Evolutionary conservation across 352 stramenopile genomes (phyloP), one percentile per base, ranked within the genome.

Genomic region (Phytophthora macrochlamydospora): DNA sequence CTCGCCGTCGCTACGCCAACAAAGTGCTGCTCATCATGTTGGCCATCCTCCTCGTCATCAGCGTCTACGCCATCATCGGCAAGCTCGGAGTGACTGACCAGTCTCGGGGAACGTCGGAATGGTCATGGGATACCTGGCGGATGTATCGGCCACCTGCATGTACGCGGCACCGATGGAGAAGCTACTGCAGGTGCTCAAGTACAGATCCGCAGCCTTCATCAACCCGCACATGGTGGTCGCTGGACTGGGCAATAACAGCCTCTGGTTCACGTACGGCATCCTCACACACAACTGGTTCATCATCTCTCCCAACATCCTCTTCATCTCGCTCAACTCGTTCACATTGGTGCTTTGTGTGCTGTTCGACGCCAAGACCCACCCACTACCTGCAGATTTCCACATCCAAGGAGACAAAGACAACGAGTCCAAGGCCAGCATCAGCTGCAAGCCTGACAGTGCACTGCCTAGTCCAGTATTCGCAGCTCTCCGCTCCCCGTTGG

Each of bases 251-350:
- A 78, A 71, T 51, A 73, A 78, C 40, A 62, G 53, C 13, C 43
- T 65, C 6, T 79, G 71, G 71, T 71, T 76, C 56, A 71, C 68
- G 12, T 79, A 79, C 64, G 68, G 59, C 14, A 49, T 74, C 14
- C 18, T 79, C 18, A 67, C 57, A 12, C n/a, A 65, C 42, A 74
- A 78, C 50, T 71, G 64, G 58, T 81, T 78, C 59, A 74, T 76
- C 18, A 53, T 71, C 32, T 70, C 50, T 29, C 64, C 69, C 44
- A 70, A 67, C 48, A 67, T 76, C 32, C 33, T 78, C 51, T 78
- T 70, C 51, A 68, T 74, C 51, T 56, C 69, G 40, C 59, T 79
- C 56, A 71, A 71, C 7, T 56, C 59, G 2, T 58, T 69, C 58
- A 60, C 63, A 11, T 4, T 78, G 29, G 51, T 63, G 9, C 51